These are phyloP conservation scores for Venturiaceae sp. DNA, from an alignment of 2,329 filamentous ascomycete species.

Conservation along the genomic window DNA sequence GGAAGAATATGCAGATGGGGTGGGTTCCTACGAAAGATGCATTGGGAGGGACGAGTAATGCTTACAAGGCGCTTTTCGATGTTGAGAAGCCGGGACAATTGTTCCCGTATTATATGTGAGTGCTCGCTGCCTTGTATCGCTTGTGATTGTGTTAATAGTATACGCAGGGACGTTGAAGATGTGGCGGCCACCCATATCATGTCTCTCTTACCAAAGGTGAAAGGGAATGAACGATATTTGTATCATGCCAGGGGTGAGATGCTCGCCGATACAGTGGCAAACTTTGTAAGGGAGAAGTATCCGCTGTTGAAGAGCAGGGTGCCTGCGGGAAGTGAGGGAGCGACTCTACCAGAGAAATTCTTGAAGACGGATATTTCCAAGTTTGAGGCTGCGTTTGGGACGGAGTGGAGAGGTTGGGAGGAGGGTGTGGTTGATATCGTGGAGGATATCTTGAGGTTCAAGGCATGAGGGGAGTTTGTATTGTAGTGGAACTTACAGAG, in stretches of 20 bases:
- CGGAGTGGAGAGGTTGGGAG: slow-evolving; percentile 11
- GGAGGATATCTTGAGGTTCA: slow-evolving; percentile 10
- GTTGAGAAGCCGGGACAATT: slow-evolving; percentile 3
- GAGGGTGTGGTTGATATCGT: slow-evolving; percentile 12
- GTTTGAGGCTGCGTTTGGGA: slow-evolving; percentile 13
- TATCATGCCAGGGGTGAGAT: slow-evolving; percentile 4
- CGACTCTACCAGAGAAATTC: slow-evolving; percentile 1
- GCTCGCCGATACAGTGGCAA: slow-evolving; percentile 7
- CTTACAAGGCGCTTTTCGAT: slow-evolving; percentile 9
- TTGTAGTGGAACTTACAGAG: no score
- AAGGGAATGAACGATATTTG: slow-evolving; percentile 13
- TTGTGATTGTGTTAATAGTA: not conserved
- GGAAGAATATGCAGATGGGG: slow-evolving; percentile 10
- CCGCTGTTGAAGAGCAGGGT: slow-evolving; percentile 10
- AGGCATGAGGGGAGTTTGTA: no score
- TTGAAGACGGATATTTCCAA: slow-evolving; percentile 11
- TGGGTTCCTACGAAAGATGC: slow-evolving; percentile 6
- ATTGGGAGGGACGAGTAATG: slow-evolving; percentile 9
- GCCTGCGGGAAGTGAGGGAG: slow-evolving; percentile 7
- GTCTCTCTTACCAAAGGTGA: slow-evolving; percentile 9
- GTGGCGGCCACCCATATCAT: slow-evolving; percentile 12
- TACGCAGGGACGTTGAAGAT: slow-evolving; percentile 13
- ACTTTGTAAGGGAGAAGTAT: slow-evolving; percentile 10
- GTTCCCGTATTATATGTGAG: slow-evolving; percentile 13
- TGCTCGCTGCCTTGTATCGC: not conserved